These are phyloP conservation scores for Hemileia vastatrix DNA, from an alignment of 1,284 basidiomycete genomes.

Conservation along the genomic window DNA sequence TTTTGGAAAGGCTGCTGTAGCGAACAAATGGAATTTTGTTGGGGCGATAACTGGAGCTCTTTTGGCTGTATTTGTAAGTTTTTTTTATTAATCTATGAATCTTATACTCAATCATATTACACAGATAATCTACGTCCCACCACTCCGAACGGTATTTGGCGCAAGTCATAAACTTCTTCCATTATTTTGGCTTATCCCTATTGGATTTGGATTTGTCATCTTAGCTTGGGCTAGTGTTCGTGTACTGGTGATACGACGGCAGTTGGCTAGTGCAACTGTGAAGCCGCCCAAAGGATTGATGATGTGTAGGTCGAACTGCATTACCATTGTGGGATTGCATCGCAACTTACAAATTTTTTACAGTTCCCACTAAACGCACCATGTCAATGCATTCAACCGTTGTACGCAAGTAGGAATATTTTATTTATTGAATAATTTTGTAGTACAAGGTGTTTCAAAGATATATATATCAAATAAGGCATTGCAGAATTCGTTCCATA, in stretches of 20 bases:
- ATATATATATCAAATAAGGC: too few species aligned
- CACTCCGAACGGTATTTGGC: constrained; percentile 59
- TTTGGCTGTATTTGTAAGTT: constrained; percentile 57
- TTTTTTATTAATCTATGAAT: not conserved
- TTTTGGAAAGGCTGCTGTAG: constrained; percentile 53
- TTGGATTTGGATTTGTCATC: constrained; percentile 54
- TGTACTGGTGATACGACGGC: constrained; percentile 53
- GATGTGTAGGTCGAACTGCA: constrained; percentile 15
- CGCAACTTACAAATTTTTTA: not conserved
- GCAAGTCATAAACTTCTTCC: constrained; percentile 54
- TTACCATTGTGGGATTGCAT: not conserved
- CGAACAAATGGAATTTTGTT: constrained; percentile 57
- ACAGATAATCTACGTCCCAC: constrained; percentile 52
- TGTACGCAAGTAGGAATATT: too few species aligned
- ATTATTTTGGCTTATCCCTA: constrained; percentile 59
- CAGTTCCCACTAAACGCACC: constrained; percentile 22
- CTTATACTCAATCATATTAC: not conserved
- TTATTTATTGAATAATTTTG: too few species aligned
- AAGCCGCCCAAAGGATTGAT: constrained; percentile 52
- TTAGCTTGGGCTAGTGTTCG: constrained; percentile 56
- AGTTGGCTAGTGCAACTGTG: constrained; percentile 52
- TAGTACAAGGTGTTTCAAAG: too few species aligned
- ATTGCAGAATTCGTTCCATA: too few species aligned
- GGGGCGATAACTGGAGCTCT: constrained; percentile 57
- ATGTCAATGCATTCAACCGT: constrained; percentile 23